Evolutionary conservation across 2,329 filamentous ascomycete species (phyloP), one percentile per base, ranked within the genome.

Genomic region (Claviceps sp.): DNA sequence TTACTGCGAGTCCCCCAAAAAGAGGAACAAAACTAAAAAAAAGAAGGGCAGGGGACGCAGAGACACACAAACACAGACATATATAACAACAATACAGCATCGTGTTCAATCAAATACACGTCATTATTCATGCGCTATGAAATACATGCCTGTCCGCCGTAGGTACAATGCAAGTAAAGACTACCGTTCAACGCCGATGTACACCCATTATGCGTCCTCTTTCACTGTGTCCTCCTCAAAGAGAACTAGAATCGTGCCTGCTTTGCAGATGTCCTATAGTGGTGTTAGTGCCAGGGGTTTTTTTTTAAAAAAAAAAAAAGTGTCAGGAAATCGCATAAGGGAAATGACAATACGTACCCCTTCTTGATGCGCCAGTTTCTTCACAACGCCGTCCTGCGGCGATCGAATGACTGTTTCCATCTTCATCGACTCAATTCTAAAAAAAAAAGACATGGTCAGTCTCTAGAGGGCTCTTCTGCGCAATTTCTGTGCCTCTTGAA

Each of bases 321-420:
- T 3, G 26, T 10, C 2, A 30, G 26, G 30, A 11, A 4, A 34
- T 11, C 10, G 10, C 30, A 11, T 8, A 11, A 30, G 26, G 8
- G 26, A 30, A 11, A 38, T 8, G 7, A 16, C n/a, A 19, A 13
- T 24, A 66, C 82, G 74, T 73, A 87, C 84, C 54, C 87, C 87
- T 70, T 84, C 78, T 62, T 82, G 81, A 63, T 89, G 85, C 41
- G 85, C 84, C 52, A 90, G 69, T 64, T 80, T 84, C 65, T 85
- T 82, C 55, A 90, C 77, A 1, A 81, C 72, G 6, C 86, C 86
- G 54, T 80, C 77, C 56, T 87, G 84, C 7, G 86, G 86, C 50
- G 85, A 87, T 55, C 86, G 77, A 59, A 90, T 89, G 1, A 89
- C 83, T 1, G 86, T 90, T 65, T 90, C 86, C 86, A 90, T 90